Base-by-base conservation (phyloP, 352 stramenopile species). In the Pythium aphanidermatum region DNA sequence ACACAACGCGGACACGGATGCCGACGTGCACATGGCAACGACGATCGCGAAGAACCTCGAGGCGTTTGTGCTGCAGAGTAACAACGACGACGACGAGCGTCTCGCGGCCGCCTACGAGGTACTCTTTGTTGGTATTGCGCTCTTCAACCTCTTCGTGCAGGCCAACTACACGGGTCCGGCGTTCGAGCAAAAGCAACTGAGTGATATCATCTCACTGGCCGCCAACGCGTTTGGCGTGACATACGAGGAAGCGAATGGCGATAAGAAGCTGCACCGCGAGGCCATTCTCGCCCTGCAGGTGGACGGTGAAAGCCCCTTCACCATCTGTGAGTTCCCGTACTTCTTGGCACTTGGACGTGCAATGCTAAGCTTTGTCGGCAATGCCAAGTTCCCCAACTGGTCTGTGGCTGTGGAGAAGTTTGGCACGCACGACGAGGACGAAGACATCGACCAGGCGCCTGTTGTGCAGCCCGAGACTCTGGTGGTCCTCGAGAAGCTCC, bases 121-220 rank as follows among this genome's bases (percentile, higher is more conserved):
- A 10, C 36, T 89, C 9, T 82, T 83, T 40, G 35, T 74, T 12
- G 80, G 65, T 11, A 43, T 84, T 1, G 70, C 76, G 11, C 74
- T 86, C 46, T 70, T 92, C 41, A 71, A 83, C 44, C 68, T 89
- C 54, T 92, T 86, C 44, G 76, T 89, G 30, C 77, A 92, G 35
- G 68, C 76, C 16, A 89, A 92, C 46, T 92, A 92, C 61, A 89
- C 80, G 3, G 76, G 80, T 16, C 80, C 80, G 7, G 76, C 80
- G 12, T 73, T 92, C 33, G 74, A 88, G 29, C 61, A 63, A 14
- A 52, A 60, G 35, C 46, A 58, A 23, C 47, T 92, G 10, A 38
- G 50, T 25, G 74, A 86, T 52, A 60, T 87, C 36, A 59, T 74
- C 12, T 54, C 64, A 28, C 46, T 74, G 13, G 42, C 55, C 10